Conservation (phyloP, 345 rosid genomes). For the Ceriops zippeliana region DNA sequence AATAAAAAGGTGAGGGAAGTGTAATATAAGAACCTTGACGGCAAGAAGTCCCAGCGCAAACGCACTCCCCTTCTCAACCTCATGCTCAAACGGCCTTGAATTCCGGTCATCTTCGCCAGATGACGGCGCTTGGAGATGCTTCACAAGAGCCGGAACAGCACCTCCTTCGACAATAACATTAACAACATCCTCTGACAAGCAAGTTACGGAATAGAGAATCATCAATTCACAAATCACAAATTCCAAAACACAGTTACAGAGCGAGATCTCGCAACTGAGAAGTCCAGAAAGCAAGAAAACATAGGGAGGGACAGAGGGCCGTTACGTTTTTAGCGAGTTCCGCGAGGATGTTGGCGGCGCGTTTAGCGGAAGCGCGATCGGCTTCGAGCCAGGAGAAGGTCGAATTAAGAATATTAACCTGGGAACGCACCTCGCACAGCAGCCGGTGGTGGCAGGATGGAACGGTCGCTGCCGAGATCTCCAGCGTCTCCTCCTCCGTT, state of each 20-base stretch:
- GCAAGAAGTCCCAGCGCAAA: slow-evolving; percentile 96
- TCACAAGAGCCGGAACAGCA: slow-evolving; percentile 89
- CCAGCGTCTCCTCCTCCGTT: slow-evolving; percentile 41
- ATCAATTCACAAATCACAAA: slow-evolving; percentile 2
- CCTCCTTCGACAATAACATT: slow-evolving; percentile 93
- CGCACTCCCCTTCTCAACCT: slow-evolving; percentile 98
- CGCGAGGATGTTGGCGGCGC: slow-evolving; percentile 94
- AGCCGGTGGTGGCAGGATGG: slow-evolving; percentile 59
- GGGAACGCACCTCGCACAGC: slow-evolving; percentile 60
- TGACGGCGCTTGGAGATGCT: slow-evolving; percentile 84
- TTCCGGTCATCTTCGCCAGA: slow-evolving; percentile 42
- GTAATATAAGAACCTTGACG: slow-evolving; percentile 57
- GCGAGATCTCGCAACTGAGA: neutral
- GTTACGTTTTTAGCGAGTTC: slow-evolving; percentile 91
- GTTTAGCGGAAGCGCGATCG: slow-evolving; percentile 95
- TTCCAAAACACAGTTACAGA: slow-evolving; percentile 1
- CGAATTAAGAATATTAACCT: slow-evolving; percentile 63
- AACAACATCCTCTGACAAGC: slow-evolving; percentile 78
- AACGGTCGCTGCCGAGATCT: slow-evolving; percentile 42
- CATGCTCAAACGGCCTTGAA: slow-evolving; percentile 81
- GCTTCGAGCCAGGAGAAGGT: slow-evolving; percentile 81
- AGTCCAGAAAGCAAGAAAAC: neutral
- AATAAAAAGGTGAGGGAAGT: slow-evolving; percentile 4
- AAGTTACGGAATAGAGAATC: neutral
- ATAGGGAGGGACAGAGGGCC: neutral